Evolutionary conservation across 2,329 filamentous ascomycete species (phyloP), one percentile per base, ranked within the genome.

Genomic region (Aureobasidium melanogenum): DNA sequence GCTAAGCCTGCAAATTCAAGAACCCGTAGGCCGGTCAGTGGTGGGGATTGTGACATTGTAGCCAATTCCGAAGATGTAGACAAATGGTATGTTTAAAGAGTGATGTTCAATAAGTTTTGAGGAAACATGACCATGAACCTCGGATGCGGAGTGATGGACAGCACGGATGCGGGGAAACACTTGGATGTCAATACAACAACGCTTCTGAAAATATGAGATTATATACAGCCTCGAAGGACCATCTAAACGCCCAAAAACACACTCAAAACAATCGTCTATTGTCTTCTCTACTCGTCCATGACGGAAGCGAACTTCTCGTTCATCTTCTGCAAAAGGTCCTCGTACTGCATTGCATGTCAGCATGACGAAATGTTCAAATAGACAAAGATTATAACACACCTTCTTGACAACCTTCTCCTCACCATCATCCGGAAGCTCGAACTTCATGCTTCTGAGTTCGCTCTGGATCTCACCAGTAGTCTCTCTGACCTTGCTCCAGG

Each of bases 261-360:
- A 32, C 3, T 52, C 28, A 56, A 54, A 54, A 54, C 52, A 44
- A 22, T 9, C 34, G 52, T 60, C 57, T 52, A 60, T 48, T 17
- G 24, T 32, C 46, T 32, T 38, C 26, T 41, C 34, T 91, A 99
- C 83, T 97, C 93, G 76, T 99, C 94, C 74, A 90, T 85, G 63
- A 99, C 93, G 41, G 91, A 87, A 54, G 94, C 94, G 78, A 99
- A 99, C 80, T 96, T 96, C 79, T 99, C 94, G 69, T 88, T 87
- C 91, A 99, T 93, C 69, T 85, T 82, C 78, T 96, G 90, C 69
- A 94, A 83, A 69, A 97, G 85, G 69, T 86, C 86, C 82, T 97
- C 94, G 76, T 97, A 99, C 89, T 94, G 70, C 56, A 47, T 14
- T 7, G n/a, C 4, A 22, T 61, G 73, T 84, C 72, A 84, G 77